Evolutionary conservation across 1,139 yeast genomes (phyloP).

Genomic region (Fermentozyma sake): DNA sequence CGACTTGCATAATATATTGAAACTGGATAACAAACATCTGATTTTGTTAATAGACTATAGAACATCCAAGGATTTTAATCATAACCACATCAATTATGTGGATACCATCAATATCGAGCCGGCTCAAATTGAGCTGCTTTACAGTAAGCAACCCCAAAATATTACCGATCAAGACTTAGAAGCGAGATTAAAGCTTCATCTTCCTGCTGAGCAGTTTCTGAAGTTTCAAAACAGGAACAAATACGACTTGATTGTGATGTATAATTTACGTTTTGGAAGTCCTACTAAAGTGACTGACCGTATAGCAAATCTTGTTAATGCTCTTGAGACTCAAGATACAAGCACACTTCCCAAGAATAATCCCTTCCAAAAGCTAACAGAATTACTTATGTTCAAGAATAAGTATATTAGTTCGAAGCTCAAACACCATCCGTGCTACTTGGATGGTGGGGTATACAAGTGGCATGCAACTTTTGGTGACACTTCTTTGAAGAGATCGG

Average conservation of each 20-base stretch:
- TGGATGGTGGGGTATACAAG: slow-evolving; percentile 40
- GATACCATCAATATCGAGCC: slow-evolving; percentile 74
- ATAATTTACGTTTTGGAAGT: slow-evolving; percentile 45
- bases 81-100: slow-evolving; percentile 52
- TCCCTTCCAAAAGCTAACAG: slow-evolving; percentile 49
- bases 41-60: slow-evolving; percentile 65
- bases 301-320: slow-evolving; percentile 19
- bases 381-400: slow-evolving; percentile 43
- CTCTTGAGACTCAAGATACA: slow-evolving; percentile 16
- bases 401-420: slow-evolving; percentile 34
- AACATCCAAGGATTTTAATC: slow-evolving; percentile 51
- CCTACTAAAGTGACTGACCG: slow-evolving; percentile 22
- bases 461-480: slow-evolving; percentile 36
- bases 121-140: slow-evolving; percentile 27
- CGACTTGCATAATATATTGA: slow-evolving; percentile 17
- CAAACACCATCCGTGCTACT: slow-evolving; percentile 30
- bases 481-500: slow-evolving; percentile 19
- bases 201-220: slow-evolving; percentile 51
- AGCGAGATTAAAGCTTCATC: slow-evolving; percentile 46
- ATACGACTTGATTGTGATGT: slow-evolving; percentile 60
- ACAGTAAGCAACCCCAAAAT: slow-evolving; percentile 28
- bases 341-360: slow-evolving; percentile 19
- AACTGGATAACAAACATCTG: slow-evolving; percentile 7
- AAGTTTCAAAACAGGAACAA: slow-evolving; percentile 48
- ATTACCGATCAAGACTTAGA: slow-evolving; percentile 59